These are phyloP conservation scores for Epichloe amarillans DNA, from an alignment of 2,329 filamentous ascomycete genomes.

Conservation along the genomic window DNA sequence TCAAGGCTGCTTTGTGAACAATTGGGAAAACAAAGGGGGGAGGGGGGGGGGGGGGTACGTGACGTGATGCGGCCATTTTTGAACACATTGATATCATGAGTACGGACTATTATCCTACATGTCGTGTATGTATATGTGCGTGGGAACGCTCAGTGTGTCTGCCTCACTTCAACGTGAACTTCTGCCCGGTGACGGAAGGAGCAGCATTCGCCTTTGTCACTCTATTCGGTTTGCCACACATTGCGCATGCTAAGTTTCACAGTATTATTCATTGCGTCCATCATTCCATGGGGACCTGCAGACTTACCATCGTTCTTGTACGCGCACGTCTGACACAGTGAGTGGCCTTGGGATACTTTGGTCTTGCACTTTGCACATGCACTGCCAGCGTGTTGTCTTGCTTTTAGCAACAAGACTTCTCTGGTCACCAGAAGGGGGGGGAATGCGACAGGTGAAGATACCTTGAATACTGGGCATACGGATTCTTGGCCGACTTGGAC, in stretches of 20 bases:
- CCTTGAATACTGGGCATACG: slow-evolving; percentile 46
- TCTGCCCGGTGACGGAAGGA: slow-evolving; percentile 45
- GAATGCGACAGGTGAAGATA: neutral
- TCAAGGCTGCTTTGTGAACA: slow-evolving; percentile 17
- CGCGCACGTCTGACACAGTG: slow-evolving; percentile 48
- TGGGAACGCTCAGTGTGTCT: neutral
- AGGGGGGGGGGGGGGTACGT: neutral
- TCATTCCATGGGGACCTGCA: too few species aligned
- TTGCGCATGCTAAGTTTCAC: slow-evolving; percentile 37
- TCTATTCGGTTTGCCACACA: slow-evolving; percentile 48
- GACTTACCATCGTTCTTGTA: slow-evolving; percentile 45
- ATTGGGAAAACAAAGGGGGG: neutral
- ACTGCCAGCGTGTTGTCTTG: slow-evolving; percentile 18
- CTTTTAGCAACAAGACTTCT: neutral
- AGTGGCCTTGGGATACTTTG: slow-evolving; percentile 47
- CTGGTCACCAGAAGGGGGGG: too few species aligned
- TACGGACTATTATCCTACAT: neutral
- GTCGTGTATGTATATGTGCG: neutral
- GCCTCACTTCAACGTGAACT: slow-evolving; percentile 45
- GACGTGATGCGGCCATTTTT: neutral
- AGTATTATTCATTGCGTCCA: slow-evolving; percentile 3
- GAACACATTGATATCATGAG: too few species aligned
- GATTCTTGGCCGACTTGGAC: slow-evolving; percentile 51
- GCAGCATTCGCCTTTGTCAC: slow-evolving; percentile 31
- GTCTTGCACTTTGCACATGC: slow-evolving; percentile 49